Conservation (phyloP, 768 basidiomycete species). For the Mycena metata region DNA sequence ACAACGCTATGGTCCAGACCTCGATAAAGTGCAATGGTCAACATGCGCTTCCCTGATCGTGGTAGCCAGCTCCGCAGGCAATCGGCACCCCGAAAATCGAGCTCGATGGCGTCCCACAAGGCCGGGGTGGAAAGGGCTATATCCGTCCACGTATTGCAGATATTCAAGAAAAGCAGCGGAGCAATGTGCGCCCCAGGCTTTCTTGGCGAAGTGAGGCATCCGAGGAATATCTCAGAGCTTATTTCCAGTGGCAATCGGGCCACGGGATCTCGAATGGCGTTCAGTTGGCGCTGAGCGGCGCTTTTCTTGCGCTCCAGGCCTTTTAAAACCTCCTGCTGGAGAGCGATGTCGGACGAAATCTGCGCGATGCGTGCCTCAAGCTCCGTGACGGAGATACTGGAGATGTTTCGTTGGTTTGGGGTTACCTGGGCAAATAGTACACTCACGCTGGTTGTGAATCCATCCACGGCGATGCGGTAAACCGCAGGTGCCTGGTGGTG, state of each 20-base stretch:
- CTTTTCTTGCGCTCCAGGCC: neutral
- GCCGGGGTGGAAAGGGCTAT: neutral
- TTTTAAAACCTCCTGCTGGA: conserved; percentile 8
- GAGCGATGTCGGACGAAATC: neutral
- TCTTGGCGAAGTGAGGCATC: neutral
- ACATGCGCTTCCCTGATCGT: neutral
- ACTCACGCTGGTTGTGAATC: too few relatives aligned
- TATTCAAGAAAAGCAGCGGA: neutral
- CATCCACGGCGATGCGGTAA: neutral
- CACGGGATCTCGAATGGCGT: conserved; percentile 9
- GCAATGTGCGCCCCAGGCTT: neutral
- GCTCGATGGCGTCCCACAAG: neutral
- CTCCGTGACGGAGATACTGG: neutral
- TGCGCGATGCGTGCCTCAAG: conserved; percentile 4
- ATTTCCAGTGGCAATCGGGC: conserved; percentile 21
- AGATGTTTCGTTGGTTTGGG: too few relatives aligned
- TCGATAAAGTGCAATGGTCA: neutral
- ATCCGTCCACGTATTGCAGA: conserved; percentile 11
- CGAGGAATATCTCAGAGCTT: conserved; percentile 4
- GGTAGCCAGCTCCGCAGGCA: neutral
- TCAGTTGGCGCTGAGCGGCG: conserved; percentile 13
- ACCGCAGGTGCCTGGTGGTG: too few relatives aligned
- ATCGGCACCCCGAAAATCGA: neutral
- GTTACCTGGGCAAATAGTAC: too few relatives aligned
- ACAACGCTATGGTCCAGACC: neutral